Evolutionary conservation across 345 rosid species (phyloP), one percentile per base, ranked within the genome.

Genomic region (Camelina neglecta): DNA sequence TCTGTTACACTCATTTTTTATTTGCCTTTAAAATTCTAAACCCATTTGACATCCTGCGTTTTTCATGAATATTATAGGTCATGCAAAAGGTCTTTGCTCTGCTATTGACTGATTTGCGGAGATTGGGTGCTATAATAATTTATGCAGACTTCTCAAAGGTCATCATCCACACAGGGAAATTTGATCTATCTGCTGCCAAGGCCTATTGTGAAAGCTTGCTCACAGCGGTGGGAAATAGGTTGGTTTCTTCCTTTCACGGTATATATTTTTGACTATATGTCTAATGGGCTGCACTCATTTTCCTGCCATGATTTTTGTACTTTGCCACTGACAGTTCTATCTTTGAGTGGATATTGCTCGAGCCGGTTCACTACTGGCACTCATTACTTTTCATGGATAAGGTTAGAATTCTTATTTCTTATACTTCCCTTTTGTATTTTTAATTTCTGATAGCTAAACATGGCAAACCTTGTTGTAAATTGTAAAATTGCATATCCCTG

Each of bases 71-170:
- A 60, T 16, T 29, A 15, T 71, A 93, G 97, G 96, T 89, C 85
- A 94, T 92, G 98, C 96, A 88, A 84, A 94, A 94, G 88, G 87
- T 94, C 78, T 94, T 94, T 83, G 98, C 98, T 13, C 73, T 94
- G 80, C 83, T 94, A 66, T 77, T 94, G 93, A 88, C 93, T 31
- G 98, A 92, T 80, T 85, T 92, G 62, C 96, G 97, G 74, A 94
- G 90, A 85, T 84, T 94, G 68, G 97, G 98, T 76, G 97, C 97
- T 73, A 81, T 88, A 15, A 87, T 94, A 70, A 87, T 94, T 79
- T 94, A 84, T 83, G 96, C 98, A 31, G 89, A 86, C 82, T 94
- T 92, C 85, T 86, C 96, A 36, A 94, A 94, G 82, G 81, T 94
- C 60, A 80, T 92, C 38, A 85, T 94, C 67, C 92, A 92, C 87